Percentiles rank a stretch among this genome's conserved stretches.
Conservation (phyloP, 495 filamentous ascomycete species). For the Immersiella caudata region DNA sequence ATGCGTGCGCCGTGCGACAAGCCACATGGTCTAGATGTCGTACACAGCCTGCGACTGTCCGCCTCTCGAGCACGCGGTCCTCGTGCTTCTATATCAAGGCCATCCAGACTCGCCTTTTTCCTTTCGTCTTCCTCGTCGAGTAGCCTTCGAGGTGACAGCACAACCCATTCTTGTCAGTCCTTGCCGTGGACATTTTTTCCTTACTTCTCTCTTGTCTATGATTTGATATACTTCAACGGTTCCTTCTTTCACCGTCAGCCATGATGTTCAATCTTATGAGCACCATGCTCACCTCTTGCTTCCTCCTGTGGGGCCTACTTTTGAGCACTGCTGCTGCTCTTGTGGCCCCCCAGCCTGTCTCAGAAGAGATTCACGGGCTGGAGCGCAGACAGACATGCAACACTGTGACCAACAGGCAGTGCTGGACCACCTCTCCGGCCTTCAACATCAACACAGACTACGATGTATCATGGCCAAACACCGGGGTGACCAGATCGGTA, state of each 20-base stretch:
- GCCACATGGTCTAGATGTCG: slow-evolving; percentile 18
- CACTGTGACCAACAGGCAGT: slow-evolving; percentile 40
- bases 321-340: slow-evolving; percentile 12
- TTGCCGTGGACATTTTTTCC: background rate
- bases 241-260: background rate
- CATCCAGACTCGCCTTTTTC: background rate
- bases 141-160: background rate
- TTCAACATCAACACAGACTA: slow-evolving; percentile 45
- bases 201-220: background rate
- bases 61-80: slow-evolving; percentile 10
- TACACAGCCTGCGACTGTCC: slow-evolving; percentile 18
- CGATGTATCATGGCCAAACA: slow-evolving; percentile 31
- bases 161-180: background rate
- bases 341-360: slow-evolving; percentile 7
- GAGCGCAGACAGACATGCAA: slow-evolving; percentile 38
- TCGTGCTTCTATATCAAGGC: slow-evolving; percentile 19
- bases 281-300: slow-evolving; percentile 16
- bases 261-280: slow-evolving; percentile 6
- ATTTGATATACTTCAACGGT: background rate
- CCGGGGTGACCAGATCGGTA: slow-evolving; percentile 35
- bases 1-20: slow-evolving; percentile 15
- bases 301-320: slow-evolving; percentile 24
- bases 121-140: background rate
- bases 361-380: slow-evolving; percentile 17
- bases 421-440: slow-evolving; percentile 37